Conservation (phyloP, 2,329 filamentous ascomycete species). For the Penicillium aurantiogriseum region DNA sequence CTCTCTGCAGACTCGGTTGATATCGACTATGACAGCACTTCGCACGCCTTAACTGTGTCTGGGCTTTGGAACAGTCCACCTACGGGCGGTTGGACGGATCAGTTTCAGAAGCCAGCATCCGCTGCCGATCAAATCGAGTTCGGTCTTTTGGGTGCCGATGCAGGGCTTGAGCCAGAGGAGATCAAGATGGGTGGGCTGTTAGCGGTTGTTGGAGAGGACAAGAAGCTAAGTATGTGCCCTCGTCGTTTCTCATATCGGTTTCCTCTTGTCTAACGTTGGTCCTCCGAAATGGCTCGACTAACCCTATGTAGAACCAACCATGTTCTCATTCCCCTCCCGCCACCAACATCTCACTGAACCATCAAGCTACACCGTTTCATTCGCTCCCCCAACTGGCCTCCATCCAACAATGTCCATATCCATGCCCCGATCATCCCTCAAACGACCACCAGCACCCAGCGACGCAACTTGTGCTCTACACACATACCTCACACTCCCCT, state of each 20-base stretch:
- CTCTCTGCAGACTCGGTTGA: constrained; percentile 65
- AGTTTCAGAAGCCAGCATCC: constrained; percentile 32
- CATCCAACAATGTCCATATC: constrained; percentile 76
- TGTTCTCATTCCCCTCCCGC: constrained; percentile 81
- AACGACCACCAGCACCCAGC: constrained; percentile 47
- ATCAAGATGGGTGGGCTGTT: constrained; percentile 76
- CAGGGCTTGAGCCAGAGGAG: constrained; percentile 62
- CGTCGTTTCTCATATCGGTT: not conserved
- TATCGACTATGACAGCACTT: constrained; percentile 71
- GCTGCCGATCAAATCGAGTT: constrained; percentile 66
- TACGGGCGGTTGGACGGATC: constrained; percentile 48
- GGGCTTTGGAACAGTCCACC: constrained; percentile 56
- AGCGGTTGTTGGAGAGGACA: constrained; percentile 72
- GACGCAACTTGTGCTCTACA: constrained; percentile 68
- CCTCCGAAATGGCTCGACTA: not conserved
- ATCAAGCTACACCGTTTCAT: constrained; percentile 60
- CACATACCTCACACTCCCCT: constrained; percentile 79
- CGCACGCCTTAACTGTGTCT: constrained; percentile 63
- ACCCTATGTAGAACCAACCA: constrained; percentile 58
- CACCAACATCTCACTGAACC: constrained; percentile 60
- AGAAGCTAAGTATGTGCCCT: constrained; percentile 56
- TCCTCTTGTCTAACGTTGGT: not conserved
- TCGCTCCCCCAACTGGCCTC: constrained; percentile 72
- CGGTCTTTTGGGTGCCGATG: constrained; percentile 70
- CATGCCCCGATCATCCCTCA: constrained; percentile 53